Evolutionary conservation across 495 filamentous ascomycete species (phyloP).

Genomic region (Penicillium malachiteum): DNA sequence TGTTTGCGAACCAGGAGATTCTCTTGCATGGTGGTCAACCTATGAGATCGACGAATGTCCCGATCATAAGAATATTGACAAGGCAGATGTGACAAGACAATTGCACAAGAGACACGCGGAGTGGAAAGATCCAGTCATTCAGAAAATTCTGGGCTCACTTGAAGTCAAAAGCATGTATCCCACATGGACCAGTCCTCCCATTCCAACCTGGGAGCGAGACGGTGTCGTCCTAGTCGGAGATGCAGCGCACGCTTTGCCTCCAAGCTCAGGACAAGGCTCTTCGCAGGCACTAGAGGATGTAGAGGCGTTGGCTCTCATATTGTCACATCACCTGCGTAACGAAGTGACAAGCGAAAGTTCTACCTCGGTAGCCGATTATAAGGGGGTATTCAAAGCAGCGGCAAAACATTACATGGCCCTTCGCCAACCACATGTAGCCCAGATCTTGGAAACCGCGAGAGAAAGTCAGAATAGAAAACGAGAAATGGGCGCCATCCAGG

Average conservation of each 20-base stretch:
- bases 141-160: slow-evolving; percentile 39
- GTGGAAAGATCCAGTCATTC: slow-evolving; percentile 53
- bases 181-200: slow-evolving; percentile 49
- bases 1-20: slow-evolving; percentile 33
- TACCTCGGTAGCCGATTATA: neutral
- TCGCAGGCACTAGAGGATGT: slow-evolving; percentile 50
- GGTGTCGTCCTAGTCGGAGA: slow-evolving; percentile 42
- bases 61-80: slow-evolving; percentile 35
- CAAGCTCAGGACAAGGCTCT: slow-evolving; percentile 47
- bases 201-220: slow-evolving; percentile 47
- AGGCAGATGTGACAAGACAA: slow-evolving; percentile 35
- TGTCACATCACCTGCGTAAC: slow-evolving; percentile 27
- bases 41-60: slow-evolving; percentile 41
- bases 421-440: slow-evolving; percentile 30
- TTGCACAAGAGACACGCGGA: slow-evolving; percentile 44
- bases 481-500: slow-evolving; percentile 29
- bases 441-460: slow-evolving; percentile 29
- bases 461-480: slow-evolving; percentile 31
- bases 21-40: slow-evolving; percentile 50
- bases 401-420: slow-evolving; percentile 29
- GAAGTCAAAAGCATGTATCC: slow-evolving; percentile 51
- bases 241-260: slow-evolving; percentile 50
- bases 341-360: neutral
- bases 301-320: slow-evolving; percentile 35
- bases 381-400: slow-evolving; percentile 19